These are phyloP conservation scores for Nitzschia palea DNA, from an alignment of 108 stramenopile genomes.

Conservation along the genomic window DNA sequence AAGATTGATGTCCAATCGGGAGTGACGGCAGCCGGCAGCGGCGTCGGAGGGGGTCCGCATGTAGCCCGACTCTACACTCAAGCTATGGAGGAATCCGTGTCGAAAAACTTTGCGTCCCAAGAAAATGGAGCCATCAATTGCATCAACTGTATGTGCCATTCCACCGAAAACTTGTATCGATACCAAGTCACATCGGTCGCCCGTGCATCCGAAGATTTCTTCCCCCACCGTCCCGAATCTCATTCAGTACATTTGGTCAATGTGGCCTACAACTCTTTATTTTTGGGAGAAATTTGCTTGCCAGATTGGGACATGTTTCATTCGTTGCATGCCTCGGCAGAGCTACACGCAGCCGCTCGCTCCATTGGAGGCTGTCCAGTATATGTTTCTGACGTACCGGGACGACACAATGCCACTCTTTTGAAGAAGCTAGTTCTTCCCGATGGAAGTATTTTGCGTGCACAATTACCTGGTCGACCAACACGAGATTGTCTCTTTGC, in stretches of 20 bases:
- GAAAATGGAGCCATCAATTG: conserved; percentile 31
- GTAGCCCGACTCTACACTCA: conserved; percentile 39
- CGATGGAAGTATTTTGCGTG: conserved; percentile 43
- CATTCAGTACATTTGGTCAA: conserved; percentile 59
- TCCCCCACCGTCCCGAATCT: conserved; percentile 45
- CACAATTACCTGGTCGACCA: conserved; percentile 34
- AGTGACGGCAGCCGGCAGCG: conserved; percentile 41
- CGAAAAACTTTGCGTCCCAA: conserved; percentile 21
- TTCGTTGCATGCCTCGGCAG: conserved; percentile 44
- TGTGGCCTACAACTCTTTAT: conserved; percentile 65
- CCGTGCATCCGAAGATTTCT: conserved; percentile 65
- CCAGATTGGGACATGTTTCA: conserved; percentile 86
- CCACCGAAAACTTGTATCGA: conserved; percentile 50
- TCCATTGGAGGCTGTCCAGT: conserved; percentile 66
- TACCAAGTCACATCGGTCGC: conserved; percentile 40
- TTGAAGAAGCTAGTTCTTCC: conserved; percentile 39
- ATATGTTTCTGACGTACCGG: conserved; percentile 65
- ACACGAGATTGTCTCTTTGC: conserved; percentile 43
- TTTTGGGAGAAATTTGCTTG: conserved; percentile 52
- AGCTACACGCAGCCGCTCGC: conserved; percentile 62
- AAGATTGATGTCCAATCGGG: conserved; percentile 70
- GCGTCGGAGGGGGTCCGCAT: conserved; percentile 35
- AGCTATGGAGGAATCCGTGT: conserved; percentile 49
- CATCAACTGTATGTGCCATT: conserved; percentile 81
- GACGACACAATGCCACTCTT: conserved; percentile 31